These are phyloP conservation scores for Trichoderma hamatum DNA, from an alignment of 2,329 filamentous ascomycete genomes.

Conservation along the genomic window DNA sequence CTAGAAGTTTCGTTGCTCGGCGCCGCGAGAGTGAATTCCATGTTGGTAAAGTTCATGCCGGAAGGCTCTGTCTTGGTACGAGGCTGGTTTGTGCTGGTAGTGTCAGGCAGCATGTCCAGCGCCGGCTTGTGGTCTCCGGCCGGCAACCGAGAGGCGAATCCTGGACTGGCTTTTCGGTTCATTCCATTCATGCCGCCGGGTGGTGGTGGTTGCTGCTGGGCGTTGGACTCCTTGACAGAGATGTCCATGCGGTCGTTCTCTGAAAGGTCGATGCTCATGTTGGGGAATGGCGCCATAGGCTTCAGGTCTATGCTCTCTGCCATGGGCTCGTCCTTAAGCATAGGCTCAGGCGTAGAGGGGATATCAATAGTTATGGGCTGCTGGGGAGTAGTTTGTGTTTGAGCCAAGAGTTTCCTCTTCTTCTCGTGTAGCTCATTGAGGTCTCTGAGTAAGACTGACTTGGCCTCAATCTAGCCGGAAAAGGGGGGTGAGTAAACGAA, in stretches of 20 bases:
- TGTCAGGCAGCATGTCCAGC: constrained; percentile 33
- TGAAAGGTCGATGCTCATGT: constrained; percentile 56
- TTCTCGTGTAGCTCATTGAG: constrained; percentile 46
- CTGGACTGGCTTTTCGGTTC: constrained; percentile 27
- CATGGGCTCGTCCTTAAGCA: constrained; percentile 38
- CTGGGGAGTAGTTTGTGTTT: constrained; percentile 31
- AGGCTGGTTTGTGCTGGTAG: constrained; percentile 29
- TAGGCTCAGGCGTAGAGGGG: constrained; percentile 36
- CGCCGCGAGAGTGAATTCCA: constrained; percentile 58
- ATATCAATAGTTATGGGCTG: constrained; percentile 44
- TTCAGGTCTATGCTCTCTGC: constrained; percentile 43
- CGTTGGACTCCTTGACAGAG: constrained; percentile 1
- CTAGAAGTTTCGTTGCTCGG: constrained; percentile 38
- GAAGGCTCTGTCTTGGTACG: constrained; percentile 32
- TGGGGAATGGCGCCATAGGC: constrained; percentile 57
- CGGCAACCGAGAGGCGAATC: constrained; percentile 36
- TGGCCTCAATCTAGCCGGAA: constrained; percentile 49
- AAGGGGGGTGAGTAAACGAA: not conserved
- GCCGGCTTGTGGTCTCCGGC: constrained; percentile 34
- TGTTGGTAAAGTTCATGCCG: constrained; percentile 58
- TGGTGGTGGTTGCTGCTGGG: constrained; percentile 23
- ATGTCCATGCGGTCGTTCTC: constrained; percentile 29
- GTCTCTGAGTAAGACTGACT: constrained; percentile 59
- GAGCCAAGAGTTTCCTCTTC: constrained; percentile 29
- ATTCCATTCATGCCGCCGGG: constrained; percentile 29